phyloP scores from a whole-genome alignment of 2,329 filamentous ascomycete species.

The Cladorrhinum sp. region DNA sequence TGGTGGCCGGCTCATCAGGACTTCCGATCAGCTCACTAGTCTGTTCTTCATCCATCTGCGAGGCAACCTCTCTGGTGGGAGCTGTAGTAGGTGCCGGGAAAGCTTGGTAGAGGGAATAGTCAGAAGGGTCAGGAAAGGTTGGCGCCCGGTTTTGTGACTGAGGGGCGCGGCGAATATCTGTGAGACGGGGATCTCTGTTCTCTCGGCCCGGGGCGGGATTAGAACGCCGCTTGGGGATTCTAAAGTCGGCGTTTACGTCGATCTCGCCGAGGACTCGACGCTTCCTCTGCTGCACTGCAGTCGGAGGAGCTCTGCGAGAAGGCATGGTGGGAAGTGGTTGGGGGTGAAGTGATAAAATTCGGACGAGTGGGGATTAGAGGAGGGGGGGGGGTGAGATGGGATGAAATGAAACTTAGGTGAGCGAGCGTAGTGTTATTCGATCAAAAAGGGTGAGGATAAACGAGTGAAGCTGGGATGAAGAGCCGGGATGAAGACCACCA shows the following conservation, averaged over 20 bases:
- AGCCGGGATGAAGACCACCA: neutral
- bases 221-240: constrained; percentile 11
- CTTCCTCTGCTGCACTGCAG: neutral
- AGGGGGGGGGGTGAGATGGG: neutral
- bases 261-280: constrained; percentile 20
- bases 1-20: neutral
- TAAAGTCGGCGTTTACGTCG: constrained; percentile 17
- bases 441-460: neutral
- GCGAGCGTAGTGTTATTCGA: neutral
- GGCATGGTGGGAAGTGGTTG: constrained; percentile 2
- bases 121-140: constrained; percentile 22
- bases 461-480: neutral
- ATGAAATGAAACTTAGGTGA: neutral
- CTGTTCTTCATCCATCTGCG: constrained; percentile 8
- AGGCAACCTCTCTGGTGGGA: neutral
- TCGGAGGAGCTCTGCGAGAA: neutral
- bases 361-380: no score
- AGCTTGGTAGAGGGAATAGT: constrained; percentile 4
- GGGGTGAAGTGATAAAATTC: no score
- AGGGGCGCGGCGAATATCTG: constrained; percentile 20
- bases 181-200: constrained; percentile 20
- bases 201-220: constrained; percentile 26
- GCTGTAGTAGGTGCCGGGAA: neutral
- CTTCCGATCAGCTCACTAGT: constrained; percentile 3
- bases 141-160: constrained; percentile 23